Base-by-base conservation (phyloP, 2,329 filamentous ascomycete genomes). In the Blumeria hordei region DNA sequence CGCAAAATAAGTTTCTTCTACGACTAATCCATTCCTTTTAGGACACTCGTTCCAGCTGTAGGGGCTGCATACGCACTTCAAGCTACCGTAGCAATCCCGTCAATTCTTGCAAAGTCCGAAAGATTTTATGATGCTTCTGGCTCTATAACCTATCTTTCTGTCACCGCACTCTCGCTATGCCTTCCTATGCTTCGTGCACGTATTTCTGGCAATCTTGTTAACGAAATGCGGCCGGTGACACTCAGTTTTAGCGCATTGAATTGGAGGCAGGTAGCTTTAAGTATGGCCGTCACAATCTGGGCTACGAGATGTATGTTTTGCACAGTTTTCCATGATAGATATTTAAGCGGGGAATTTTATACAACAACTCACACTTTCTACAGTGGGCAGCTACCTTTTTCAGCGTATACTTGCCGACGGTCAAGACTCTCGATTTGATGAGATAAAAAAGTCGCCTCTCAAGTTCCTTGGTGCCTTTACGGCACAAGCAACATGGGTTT, bases 121-220 rank as follows among this genome's bases (percentile, higher is more conserved):
- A 74, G 76, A 39, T 82, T 81, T 69, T 85, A 81, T 64, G 81
- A 85, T 63, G 65, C 81, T 51, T 80, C 77, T 1, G 81, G 81
- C 51, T 79, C 78, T 12, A 62, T 81, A 35, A 83, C 80, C 2
- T 82, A 81, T 63, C 70, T 84, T 39, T 76, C 77, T 55, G 79
- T 80, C 64, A 77, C 77, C 12, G 74, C 76, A 0, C 65, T 83
- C 33, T 77, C 74, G 57, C 68, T 84, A 14, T 78, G 76, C 59
- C 69, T 83, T 14, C 80, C 80, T 0, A 72, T 73, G 3, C 67
- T 81, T 55, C 70, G 78, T 44, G 75, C 75, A 12, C 70, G 72
- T 47, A 69, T 70, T 54, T 72, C 75, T 6, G 71, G 72, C 1
- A 61, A 67, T 0, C 61, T 70, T 1, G 64, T 67, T 3, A 70